A percentile compares a stretch with the other conserved stretches of the same genome.
Conservation (phyloP, 2,329 filamentous ascomycete genomes). For the Alternaria infectoria region DNA sequence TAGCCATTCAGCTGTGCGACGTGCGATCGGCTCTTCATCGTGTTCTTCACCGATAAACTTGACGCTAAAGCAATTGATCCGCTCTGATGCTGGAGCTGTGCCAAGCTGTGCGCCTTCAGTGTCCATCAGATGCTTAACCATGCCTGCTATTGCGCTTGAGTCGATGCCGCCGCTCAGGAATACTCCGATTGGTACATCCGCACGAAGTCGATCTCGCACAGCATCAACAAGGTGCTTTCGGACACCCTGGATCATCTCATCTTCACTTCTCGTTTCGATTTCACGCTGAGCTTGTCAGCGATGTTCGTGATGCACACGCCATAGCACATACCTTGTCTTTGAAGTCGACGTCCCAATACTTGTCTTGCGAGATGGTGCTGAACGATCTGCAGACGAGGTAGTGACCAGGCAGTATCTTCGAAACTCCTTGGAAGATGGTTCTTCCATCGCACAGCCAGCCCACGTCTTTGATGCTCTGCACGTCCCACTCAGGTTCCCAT, state of each 20-base stretch:
- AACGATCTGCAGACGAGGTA: constrained; percentile 38
- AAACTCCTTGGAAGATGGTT: constrained; percentile 60
- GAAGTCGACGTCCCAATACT: constrained; percentile 63
- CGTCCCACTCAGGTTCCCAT: constrained; percentile 62
- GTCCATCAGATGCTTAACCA: constrained; percentile 56
- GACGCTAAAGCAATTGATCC: constrained; percentile 58
- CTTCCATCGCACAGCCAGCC: constrained; percentile 54
- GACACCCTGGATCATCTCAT: constrained; percentile 60
- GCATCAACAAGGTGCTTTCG: constrained; percentile 59
- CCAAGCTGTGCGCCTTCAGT: constrained; percentile 55
- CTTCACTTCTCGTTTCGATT: constrained; percentile 53
- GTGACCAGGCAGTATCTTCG: constrained; percentile 39
- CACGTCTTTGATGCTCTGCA: constrained; percentile 53
- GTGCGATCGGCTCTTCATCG: constrained; percentile 52
- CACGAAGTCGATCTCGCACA: constrained; percentile 59
- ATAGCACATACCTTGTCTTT: constrained; percentile 55
- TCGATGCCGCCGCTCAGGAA: constrained; percentile 66
- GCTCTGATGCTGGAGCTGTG: constrained; percentile 42
- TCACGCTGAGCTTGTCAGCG: constrained; percentile 10
- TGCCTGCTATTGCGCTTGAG: constrained; percentile 63
- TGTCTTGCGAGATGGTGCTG: constrained; percentile 47
- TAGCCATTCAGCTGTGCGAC: constrained; percentile 57
- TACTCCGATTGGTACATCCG: constrained; percentile 64
- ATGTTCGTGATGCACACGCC: too few relatives aligned
- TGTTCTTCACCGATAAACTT: constrained; percentile 56